Base-by-base conservation (phyloP, 805 yeast genomes). In the Lipomyces mesembrius region DNA sequence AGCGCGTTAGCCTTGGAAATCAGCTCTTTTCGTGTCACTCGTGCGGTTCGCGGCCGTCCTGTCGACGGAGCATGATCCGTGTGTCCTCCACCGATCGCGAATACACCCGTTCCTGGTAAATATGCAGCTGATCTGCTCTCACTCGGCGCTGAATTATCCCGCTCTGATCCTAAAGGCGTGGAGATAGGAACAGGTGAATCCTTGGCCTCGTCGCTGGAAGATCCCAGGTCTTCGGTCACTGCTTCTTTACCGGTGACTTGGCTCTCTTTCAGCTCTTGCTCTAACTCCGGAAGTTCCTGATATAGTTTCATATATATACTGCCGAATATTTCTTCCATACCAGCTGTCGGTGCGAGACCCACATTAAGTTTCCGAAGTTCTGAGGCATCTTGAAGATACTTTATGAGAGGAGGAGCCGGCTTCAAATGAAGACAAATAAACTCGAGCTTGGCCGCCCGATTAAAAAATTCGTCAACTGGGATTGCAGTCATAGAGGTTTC, bases 361-460 rank as follows among this genome's bases (percentile, higher is more conserved):
- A 88, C 90, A 67, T 92, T 91, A 78, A 89, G 82, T 66, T 88
- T 84, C 69, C 91, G 82, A 72, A 90, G 81, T 60, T 88, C 93
- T 17, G 83, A 80, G 9, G 85, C 75, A 27, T 87, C 87, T 63
- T 77, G 78, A 14, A 89, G 73, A 46, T 83, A 78, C 59, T 60
- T 53, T 58, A 53, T 60, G 22, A 63, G 60, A 32, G 20, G 57
- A 25, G 69, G 69, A 12, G 46, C 53, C 12, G 61, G 62, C 29
- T 52, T 22, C 53, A 72, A 63, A 9, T 34, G 49, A 20, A 32
- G 37, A 37, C 74, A 61, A 46, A 72, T 54, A 14, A 55, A 57
- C 57, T 75, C 77, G 9, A 75, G 72, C 22, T 78, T 72, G 1
- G 80, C 75, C 34, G 80, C 77, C 34, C 82, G 79, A 2, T 78